Base-by-base conservation (phyloP, 768 basidiomycete species). In the Coprinopsis cinerea region DNA sequence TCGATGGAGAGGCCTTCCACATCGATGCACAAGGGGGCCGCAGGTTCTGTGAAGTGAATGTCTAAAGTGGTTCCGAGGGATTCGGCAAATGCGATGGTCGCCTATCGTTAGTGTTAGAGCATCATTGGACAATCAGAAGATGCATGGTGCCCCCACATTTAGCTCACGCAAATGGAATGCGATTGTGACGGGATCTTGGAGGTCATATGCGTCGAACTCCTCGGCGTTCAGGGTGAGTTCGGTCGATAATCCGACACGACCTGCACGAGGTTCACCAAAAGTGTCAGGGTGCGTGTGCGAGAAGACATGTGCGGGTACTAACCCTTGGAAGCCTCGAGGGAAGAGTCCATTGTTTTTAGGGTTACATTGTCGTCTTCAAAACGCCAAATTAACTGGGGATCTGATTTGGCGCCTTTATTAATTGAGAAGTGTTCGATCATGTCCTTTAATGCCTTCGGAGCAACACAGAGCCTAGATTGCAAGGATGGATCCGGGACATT, bases 161-260 rank as follows among this genome's bases (percentile, higher is more conserved):
- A 92, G 90, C 67, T 92, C 90, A 30, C 85, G 80, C 24, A 92
- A 66, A 65, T 91, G 89, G 57, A 92, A 90, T 0, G 81, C 82
- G 45, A 92, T 77, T 2, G 78, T 82, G 26, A 77, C 77, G 1
- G 90, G 85, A 15, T 73, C 67, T 57, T 72, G 74, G 10, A 91
- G 68, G 40, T 87, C 78, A 59, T 91, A 92, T 5, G 74, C 67
- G 45, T 92, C 88, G 54, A 92, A 92, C 58, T 92, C 91, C 34
- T 88, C 85, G 0, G 77, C 77, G 49, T 82, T 85, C 45, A 92
- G 82, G 1, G 76, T 76, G 42, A 92, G 71, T 62, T 91, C 88
- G 1, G 89, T 92, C 3, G 83, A 74, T 14, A 91, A 69, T 48
- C 88, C 79, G 15, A 74, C 72, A 58, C 74, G 42, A 76, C 86